Evolutionary conservation across 495 filamentous ascomycete genomes (phyloP), one percentile per base, ranked within the genome.

Genomic region (Hyaloscypha hepaticicola): DNA sequence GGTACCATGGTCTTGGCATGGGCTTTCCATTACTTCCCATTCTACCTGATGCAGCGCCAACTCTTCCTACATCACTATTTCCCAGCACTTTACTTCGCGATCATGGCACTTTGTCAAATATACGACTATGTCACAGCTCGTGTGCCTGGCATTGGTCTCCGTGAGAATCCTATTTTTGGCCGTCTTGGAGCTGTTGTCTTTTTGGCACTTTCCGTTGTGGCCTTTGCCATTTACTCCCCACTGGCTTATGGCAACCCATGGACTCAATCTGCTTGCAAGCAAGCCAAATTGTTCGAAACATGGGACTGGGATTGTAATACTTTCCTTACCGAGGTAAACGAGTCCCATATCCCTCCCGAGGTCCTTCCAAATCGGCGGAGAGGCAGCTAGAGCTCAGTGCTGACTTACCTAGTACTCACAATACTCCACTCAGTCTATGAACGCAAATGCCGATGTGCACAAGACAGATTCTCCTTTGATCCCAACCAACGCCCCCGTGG

Each of bases 301-400:
- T 99, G 95, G 95, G 95, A 99, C 73, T 98, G 92, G 81, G 95
- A 98, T 75, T 99, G 95, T 82, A 94, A 93, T 72, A 92, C 82
- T 65, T 99, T 99, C 80, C 80, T 90, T 71, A 88, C 86, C 69
- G 87, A 87, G 75, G 93, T 96, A 88, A 91, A 90, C 87, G 61
- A 33, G 31, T 63, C 65, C 25, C 26, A 60, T 27, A 21, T 65
- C 26, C 64, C 60, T 26, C 19, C 16, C 41, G 31, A 8, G 27
- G 29, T n/a, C 14, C 60, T 71, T 22, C 66, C 64, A 26, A 59
- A 19, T 21, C 63, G 66, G 19, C 57, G 63, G 41, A 51, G 22
- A 16, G 31, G 55, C 29, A 31, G 50, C 24, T 52, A 58, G 26
- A 60, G 22, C 28, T 1, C 11, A 58, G 49, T 66, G 19, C 70